Conservation (phyloP, 257 asterid genomes). For the Ilex aquifolium region DNA sequence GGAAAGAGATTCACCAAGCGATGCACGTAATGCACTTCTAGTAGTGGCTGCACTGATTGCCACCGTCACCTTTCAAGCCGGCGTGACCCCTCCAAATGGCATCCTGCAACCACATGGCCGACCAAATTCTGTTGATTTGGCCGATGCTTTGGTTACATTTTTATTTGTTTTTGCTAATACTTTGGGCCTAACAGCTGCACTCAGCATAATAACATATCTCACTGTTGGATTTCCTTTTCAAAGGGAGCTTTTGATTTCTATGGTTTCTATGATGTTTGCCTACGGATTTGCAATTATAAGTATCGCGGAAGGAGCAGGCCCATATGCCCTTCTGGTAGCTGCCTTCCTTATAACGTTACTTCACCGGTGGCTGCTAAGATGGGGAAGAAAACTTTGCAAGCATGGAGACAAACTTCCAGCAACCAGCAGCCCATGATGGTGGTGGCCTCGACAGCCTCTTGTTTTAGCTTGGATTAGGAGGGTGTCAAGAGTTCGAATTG, state of each 20-base stretch:
- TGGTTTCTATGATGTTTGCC: slow-evolving; percentile 17
- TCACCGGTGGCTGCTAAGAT: slow-evolving; percentile 18
- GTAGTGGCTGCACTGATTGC: no score
- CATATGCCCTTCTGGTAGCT: slow-evolving; percentile 1
- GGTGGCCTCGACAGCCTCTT: no score
- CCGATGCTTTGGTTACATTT: no score
- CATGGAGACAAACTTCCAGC: neutral
- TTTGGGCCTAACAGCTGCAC: slow-evolving; percentile 19
- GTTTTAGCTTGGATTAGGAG: no score
- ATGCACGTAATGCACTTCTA: no score
- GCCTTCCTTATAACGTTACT: slow-evolving; percentile 12
- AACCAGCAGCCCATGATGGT: no score
- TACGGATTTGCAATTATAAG: slow-evolving; percentile 9
- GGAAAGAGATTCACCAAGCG: no score
- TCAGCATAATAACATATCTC: slow-evolving; percentile 23
- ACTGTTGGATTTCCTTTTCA: slow-evolving; percentile 20
- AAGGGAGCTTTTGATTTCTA: slow-evolving; percentile 14
- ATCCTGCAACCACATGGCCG: no score
- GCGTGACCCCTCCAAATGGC: no score
- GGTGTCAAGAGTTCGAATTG: no score
- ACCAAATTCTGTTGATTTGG: no score
- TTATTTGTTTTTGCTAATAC: neutral
- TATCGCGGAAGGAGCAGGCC: neutral
- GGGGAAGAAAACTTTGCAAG: slow-evolving; percentile 14
- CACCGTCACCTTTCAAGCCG: no score